Evolutionary conservation across 2,329 filamentous ascomycete genomes (phyloP).

Genomic region (Westerdykella sp.): DNA sequence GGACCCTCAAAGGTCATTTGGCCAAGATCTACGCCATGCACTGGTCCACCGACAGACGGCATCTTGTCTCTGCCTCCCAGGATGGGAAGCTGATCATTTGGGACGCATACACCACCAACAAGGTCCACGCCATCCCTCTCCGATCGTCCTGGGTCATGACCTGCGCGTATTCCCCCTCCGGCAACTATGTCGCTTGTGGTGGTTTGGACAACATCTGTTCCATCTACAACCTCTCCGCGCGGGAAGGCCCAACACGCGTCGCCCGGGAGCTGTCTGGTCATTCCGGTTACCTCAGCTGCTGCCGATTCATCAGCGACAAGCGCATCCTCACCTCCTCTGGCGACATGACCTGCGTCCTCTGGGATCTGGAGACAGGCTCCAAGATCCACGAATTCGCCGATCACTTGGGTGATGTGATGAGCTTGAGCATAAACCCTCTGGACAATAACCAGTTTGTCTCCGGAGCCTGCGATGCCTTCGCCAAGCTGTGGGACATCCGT

Average conservation of each 20-base stretch:
- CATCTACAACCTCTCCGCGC: slow-evolving; percentile 96
- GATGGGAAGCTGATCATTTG: slow-evolving; percentile 99
- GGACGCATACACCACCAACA: slow-evolving; percentile 99
- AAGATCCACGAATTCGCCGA: slow-evolving; percentile 98
- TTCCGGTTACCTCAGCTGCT: slow-evolving; percentile 96
- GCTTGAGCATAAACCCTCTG: slow-evolving; percentile 97
- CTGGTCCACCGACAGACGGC: slow-evolving; percentile 97
- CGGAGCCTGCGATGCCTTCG: slow-evolving; percentile 97
- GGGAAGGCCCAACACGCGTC: slow-evolving; percentile 94
- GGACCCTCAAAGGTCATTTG: slow-evolving; percentile 92
- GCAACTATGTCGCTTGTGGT: slow-evolving; percentile 97
- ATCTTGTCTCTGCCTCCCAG: slow-evolving; percentile 95
- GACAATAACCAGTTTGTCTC: slow-evolving; percentile 99
- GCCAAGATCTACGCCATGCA: slow-evolving; percentile 99
- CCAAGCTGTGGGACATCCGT: slow-evolving; percentile 97
- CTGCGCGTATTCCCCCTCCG: slow-evolving; percentile 95
- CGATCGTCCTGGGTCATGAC: slow-evolving; percentile 99
- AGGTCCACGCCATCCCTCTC: slow-evolving; percentile 95
- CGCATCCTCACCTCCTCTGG: slow-evolving; percentile 96
- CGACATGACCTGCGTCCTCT: slow-evolving; percentile 99
- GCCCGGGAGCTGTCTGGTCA: slow-evolving; percentile 94
- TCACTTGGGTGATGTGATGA: slow-evolving; percentile 98
- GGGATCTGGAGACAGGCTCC: slow-evolving; percentile 96
- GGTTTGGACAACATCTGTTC: slow-evolving; percentile 99
- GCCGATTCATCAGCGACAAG: slow-evolving; percentile 96